A percentile compares a stretch with the other conserved stretches of the same genome.
phyloP scores from a whole-genome alignment of 169 alveolate genomes.

The Condylostoma magnum region DNA sequence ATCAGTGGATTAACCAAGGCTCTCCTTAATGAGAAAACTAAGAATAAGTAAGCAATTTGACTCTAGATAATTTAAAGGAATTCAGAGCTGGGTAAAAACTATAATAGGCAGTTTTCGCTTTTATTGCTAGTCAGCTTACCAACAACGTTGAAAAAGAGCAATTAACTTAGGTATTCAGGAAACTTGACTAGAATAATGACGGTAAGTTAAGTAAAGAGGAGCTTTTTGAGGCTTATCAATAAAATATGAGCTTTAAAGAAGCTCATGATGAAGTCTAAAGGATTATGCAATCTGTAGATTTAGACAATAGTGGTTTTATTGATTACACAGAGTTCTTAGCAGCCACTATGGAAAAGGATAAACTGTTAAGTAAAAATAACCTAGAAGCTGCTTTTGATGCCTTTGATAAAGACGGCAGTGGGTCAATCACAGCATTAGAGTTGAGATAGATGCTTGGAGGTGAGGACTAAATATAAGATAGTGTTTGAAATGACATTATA shows the following conservation, averaged over 20 bases:
- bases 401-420: conserved; percentile 44
- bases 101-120: conserved; percentile 55
- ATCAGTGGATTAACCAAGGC: neutral
- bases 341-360: conserved; percentile 47
- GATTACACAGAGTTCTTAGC: conserved; percentile 69
- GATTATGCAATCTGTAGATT: conserved; percentile 70
- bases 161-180: conserved; percentile 41
- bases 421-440: conserved; percentile 33
- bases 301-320: conserved; percentile 72
- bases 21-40: neutral
- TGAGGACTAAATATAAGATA: neutral
- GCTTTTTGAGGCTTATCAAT: conserved; percentile 39
- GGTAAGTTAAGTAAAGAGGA: conserved; percentile 56
- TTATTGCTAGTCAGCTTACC: conserved; percentile 44
- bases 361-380: conserved; percentile 46
- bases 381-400: conserved; percentile 49
- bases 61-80: neutral
- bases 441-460: conserved; percentile 26
- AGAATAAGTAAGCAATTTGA: neutral
- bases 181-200: conserved; percentile 54
- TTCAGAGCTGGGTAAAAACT: conserved; percentile 35
- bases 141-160: conserved; percentile 46
- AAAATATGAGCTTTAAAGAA: conserved; percentile 39
- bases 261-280: conserved; percentile 67
- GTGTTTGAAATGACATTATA: conserved; percentile 21